Conservation (phyloP, 441 rosid genomes). For the Adansonia rubrostipa region DNA sequence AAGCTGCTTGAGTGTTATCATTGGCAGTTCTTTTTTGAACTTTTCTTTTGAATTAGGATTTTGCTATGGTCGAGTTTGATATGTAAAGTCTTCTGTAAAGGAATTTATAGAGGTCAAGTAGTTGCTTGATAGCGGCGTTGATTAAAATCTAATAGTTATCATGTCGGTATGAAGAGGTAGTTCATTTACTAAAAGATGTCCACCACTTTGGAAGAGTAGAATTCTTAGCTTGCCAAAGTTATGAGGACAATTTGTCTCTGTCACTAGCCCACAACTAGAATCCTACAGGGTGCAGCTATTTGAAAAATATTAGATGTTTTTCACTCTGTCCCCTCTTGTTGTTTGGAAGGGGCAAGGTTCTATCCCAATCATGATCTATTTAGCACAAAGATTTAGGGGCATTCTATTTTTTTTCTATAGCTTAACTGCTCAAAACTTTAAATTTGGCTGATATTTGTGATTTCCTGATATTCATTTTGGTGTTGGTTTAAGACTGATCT, state of each 20-base stretch:
- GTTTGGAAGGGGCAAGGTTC: not conserved
- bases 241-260: not conserved
- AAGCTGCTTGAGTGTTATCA: slow-evolving; percentile 11
- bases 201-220: not conserved
- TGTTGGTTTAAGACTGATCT: not conserved
- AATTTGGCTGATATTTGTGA: not conserved
- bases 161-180: slow-evolving; percentile 2
- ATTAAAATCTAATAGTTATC: not conserved
- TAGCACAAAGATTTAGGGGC: not conserved
- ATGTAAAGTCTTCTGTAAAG: not conserved
- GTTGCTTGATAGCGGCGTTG: slow-evolving; percentile 5
- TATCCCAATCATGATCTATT: not conserved
- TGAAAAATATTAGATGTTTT: not conserved
- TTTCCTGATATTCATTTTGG: not conserved
- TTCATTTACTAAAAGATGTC: not conserved
- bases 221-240: slow-evolving; percentile 4
- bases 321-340: not conserved
- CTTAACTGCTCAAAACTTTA: not conserved
- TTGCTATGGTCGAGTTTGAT: not conserved
- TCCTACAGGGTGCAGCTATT: not conserved
- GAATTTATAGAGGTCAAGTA: not conserved
- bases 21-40: not conserved
- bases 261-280: not conserved
- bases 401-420: not conserved
- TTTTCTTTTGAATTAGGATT: not conserved